These are phyloP conservation scores for Acacia concinna DNA, from an alignment of 331 rosid genomes.

Conservation along the genomic window DNA sequence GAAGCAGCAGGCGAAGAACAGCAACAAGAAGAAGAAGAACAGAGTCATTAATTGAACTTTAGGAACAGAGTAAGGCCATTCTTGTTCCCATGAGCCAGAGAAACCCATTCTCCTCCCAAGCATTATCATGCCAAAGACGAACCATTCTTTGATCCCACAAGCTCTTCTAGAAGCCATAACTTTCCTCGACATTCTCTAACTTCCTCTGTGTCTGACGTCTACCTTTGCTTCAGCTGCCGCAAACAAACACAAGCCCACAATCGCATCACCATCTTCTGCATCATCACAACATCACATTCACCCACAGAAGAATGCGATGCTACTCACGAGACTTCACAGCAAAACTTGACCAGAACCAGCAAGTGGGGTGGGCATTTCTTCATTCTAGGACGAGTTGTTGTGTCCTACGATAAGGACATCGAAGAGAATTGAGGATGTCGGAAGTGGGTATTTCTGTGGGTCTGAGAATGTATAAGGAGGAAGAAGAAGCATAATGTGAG, in stretches of 20 bases:
- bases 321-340: conserved; percentile 4
- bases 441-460: neutral
- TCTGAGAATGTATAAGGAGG: neutral
- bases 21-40: conserved; percentile 12
- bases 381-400: conserved; percentile 7
- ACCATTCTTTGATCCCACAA: conserved; percentile 35
- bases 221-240: conserved; percentile 16
- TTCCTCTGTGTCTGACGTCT: neutral
- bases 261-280: conserved; percentile 30
- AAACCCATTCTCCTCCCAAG: conserved; percentile 31
- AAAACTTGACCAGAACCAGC: neutral
- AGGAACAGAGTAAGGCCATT: conserved; percentile 32
- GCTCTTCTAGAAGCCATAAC: conserved; percentile 16
- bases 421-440: neutral
- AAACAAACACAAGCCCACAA: conserved; percentile 30
- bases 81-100: conserved; percentile 23
- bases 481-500: conserved; percentile 29
- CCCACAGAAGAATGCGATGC: conserved; percentile 8
- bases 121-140: neutral
- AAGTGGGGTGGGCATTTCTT: conserved; percentile 21
- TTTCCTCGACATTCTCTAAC: conserved; percentile 29
- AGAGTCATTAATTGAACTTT: conserved; percentile 35
- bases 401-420: conserved; percentile 30
- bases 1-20: conserved; percentile 27
- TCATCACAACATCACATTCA: conserved; percentile 17